Evolutionary conservation across 192 early-diverging fungal genomes (phyloP), one percentile per base, ranked within the genome.

Genomic region (Coemansia sp.): DNA sequence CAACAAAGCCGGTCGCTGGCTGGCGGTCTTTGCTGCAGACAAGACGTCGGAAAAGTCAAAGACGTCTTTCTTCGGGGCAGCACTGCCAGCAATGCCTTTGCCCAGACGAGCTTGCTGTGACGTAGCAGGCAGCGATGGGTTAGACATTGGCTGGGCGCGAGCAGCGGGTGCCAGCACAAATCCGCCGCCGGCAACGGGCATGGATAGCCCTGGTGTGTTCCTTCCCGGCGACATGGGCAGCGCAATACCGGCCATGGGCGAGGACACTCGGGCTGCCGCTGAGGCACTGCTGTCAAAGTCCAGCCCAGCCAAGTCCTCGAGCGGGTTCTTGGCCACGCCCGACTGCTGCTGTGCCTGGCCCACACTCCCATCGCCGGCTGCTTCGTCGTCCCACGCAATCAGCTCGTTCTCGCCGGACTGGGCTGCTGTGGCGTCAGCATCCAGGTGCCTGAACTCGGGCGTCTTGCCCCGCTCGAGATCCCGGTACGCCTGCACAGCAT

Each of bases 11-110:
- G 61, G 42, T 14, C 43, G 61, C 18, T 34, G 59, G 53, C 73
- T 75, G 38, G 64, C 70, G 37, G 38, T 65, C 65, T 82, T 82
- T 18, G 79, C 79, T 0, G 75, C 75, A 0, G 71, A 47, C 50
- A 82, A 20, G 52, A 82, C 45, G 25, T 77, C 75, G 1, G 75
- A 76, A 71, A 82, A 82, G 61, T 82, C 79, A 74, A 82, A 82
- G 31, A 55, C 71, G 62, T 82, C 79, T 55, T 73, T 71, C 34
- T 53, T 67, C 43, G 35, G 41, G 12, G 26, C 39, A 28, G 28
- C 43, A 33, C 28, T 36, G 26, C 48, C 20, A n/a, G 34, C 59
- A 28, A 34, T 6, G 14, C 36, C 25, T 39, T 61, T 72, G 45
- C 55, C 33, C 35, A 58, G 18, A 28, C 74, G 79, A 20, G 70